Percentiles rank a stretch among this genome's conserved stretches.
phyloP scores from a whole-genome alignment of 2,329 filamentous ascomycete genomes.

The Calycina herbarum region DNA sequence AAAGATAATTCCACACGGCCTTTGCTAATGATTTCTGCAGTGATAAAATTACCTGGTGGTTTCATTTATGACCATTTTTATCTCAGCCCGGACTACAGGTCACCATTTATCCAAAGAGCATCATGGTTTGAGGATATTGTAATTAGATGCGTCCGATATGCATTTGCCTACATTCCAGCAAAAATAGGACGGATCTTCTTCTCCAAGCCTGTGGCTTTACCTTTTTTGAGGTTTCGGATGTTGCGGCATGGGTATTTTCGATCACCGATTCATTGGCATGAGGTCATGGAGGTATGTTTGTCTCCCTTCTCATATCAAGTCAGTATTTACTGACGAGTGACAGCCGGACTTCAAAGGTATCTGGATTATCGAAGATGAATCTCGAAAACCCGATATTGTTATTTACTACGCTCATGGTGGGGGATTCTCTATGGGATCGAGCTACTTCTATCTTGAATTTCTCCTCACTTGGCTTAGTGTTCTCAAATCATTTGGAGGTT shows the following conservation, averaged over 20 bases:
- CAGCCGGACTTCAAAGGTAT: slow-evolving; percentile 59
- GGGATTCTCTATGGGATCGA: slow-evolving; percentile 80
- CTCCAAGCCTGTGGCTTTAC: slow-evolving; percentile 68
- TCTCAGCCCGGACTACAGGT: slow-evolving; percentile 44
- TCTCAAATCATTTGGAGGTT: slow-evolving; percentile 63
- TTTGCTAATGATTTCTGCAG: slow-evolving; percentile 40
- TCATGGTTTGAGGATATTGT: slow-evolving; percentile 76
- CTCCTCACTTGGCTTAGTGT: slow-evolving; percentile 70
- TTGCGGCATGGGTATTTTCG: slow-evolving; percentile 66
- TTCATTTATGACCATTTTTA: slow-evolving; percentile 61
- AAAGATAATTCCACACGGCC: neutral
- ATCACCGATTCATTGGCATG: slow-evolving; percentile 64
- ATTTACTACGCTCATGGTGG: slow-evolving; percentile 85
- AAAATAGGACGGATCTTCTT: slow-evolving; percentile 75
- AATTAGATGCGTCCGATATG: slow-evolving; percentile 74
- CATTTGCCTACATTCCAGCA: slow-evolving; percentile 70
- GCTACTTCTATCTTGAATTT: slow-evolving; percentile 84
- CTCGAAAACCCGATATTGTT: slow-evolving; percentile 68
- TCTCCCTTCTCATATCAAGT: slow-evolving; percentile 9
- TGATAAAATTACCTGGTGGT: slow-evolving; percentile 56
- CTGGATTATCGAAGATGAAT: slow-evolving; percentile 66
- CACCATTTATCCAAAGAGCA: slow-evolving; percentile 68
- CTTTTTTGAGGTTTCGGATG: slow-evolving; percentile 75
- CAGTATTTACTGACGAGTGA: slow-evolving; percentile 22
- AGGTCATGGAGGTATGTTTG: slow-evolving; percentile 51